A percentile compares a stretch with the other conserved stretches of the same genome.
Conservation (phyloP, 75 land plant species). For the Pinus tabuliformis region DNA sequence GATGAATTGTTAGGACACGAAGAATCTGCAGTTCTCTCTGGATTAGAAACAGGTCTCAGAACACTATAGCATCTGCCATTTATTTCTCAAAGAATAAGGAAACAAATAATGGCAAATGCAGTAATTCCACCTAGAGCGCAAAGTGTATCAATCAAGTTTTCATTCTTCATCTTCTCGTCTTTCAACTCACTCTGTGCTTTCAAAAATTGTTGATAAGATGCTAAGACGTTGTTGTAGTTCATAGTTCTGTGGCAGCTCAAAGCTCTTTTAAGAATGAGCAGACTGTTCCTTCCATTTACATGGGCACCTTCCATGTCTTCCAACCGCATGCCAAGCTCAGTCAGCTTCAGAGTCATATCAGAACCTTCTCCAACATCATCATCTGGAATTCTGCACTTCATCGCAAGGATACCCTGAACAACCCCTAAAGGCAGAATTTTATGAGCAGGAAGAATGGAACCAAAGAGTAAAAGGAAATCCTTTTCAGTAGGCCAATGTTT, state of each 20-base stretch:
- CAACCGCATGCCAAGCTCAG: constrained; percentile 41
- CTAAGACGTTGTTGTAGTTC: constrained; percentile 6
- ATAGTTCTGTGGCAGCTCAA: constrained; percentile 21
- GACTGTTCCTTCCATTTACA: constrained; percentile 32
- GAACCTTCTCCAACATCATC: background rate
- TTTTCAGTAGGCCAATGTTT: constrained; percentile 49
- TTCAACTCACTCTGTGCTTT: constrained; percentile 10
- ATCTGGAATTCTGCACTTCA: constrained; percentile 22
- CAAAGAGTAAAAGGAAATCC: constrained; percentile 29
- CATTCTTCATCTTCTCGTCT: constrained; percentile 14
- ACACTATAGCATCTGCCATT: too few relatives aligned
- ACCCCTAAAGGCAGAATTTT: background rate
- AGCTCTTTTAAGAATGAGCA: constrained; percentile 15
- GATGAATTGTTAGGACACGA: too few relatives aligned
- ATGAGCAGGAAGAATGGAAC: constrained; percentile 28
- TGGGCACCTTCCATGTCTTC: constrained; percentile 36
- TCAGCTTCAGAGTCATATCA: constrained; percentile 13
- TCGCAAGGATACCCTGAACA: constrained; percentile 27
- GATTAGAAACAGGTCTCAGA: constrained; percentile 11
- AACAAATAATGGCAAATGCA: constrained; percentile 15
- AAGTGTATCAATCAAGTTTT: constrained; percentile 23
- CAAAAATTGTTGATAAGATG: constrained; percentile 18
- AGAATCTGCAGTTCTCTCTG: too few relatives aligned
- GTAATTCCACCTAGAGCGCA: constrained; percentile 23
- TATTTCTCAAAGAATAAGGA: constrained; percentile 7